phyloP scores from a whole-genome alignment of 2,329 filamentous ascomycete species.

The Cordyceps tenuipes region DNA sequence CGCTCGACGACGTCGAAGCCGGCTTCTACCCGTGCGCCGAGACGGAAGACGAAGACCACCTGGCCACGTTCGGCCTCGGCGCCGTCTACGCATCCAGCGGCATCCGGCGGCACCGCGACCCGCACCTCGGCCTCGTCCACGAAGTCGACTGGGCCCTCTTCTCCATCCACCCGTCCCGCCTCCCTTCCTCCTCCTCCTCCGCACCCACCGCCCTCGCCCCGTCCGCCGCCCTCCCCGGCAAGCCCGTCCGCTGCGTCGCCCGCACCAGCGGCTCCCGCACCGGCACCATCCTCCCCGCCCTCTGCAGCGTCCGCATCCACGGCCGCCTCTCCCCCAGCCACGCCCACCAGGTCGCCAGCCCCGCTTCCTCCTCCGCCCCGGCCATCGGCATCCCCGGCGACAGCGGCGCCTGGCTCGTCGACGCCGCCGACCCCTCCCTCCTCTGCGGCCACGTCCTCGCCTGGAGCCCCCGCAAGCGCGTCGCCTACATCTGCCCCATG shows the following conservation, averaged over 20 bases:
- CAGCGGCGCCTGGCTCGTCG: constrained; percentile 87
- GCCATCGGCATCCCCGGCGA: constrained; percentile 71
- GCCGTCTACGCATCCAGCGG: constrained; percentile 86
- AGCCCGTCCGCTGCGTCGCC: constrained; percentile 80
- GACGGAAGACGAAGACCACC: constrained; percentile 69
- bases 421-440: too few species aligned
- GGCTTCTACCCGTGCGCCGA: constrained; percentile 72
- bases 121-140: constrained; percentile 58
- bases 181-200: constrained; percentile 34
- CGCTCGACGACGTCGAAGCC: constrained; percentile 75
- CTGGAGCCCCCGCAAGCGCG: constrained; percentile 70
- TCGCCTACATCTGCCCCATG: constrained; percentile 94
- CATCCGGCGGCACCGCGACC: constrained; percentile 63
- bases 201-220: constrained; percentile 51
- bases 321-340: constrained; percentile 74
- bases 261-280: constrained; percentile 77
- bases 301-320: constrained; percentile 81
- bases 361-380: constrained; percentile 14
- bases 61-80: constrained; percentile 72
- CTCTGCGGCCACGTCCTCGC: constrained; percentile 87
- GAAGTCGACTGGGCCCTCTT: constrained; percentile 95
- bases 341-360: constrained; percentile 51
- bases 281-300: constrained; percentile 66
- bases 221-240: constrained; percentile 56
- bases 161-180: too few species aligned